Evolutionary conservation across 805 yeast genomes (phyloP).

Genomic region (Hanseniaspora jakobsenii): DNA sequence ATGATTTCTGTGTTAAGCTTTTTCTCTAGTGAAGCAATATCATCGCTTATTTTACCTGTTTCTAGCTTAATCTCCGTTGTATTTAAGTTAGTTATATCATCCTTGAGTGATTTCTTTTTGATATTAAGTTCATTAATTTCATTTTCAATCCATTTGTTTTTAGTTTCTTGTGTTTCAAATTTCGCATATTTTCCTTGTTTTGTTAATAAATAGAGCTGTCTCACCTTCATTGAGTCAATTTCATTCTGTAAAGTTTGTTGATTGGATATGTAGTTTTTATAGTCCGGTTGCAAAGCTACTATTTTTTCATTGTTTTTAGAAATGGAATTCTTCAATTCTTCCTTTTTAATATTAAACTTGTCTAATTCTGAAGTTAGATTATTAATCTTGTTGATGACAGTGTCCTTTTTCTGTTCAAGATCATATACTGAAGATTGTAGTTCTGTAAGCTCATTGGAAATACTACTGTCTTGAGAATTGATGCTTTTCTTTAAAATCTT

Average conservation of each 20-base stretch:
- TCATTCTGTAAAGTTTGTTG: slow-evolving; percentile 34
- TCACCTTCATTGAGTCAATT: slow-evolving; percentile 34
- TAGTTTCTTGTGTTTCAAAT: slow-evolving; percentile 42
- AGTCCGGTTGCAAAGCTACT: slow-evolving; percentile 31
- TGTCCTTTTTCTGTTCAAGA: slow-evolving; percentile 28
- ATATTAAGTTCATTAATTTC: slow-evolving; percentile 36
- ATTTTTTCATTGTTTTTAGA: slow-evolving; percentile 31
- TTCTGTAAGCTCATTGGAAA: slow-evolving; percentile 40
- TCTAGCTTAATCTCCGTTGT: slow-evolving; percentile 17
- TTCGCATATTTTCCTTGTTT: slow-evolving; percentile 60
- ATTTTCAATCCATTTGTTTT: slow-evolving; percentile 53
- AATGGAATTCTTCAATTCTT: slow-evolving; percentile 21
- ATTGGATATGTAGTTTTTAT: slow-evolving; percentile 29
- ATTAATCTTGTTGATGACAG: slow-evolving; percentile 32
- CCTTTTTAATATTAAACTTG: background rate
- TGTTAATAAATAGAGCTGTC: slow-evolving; percentile 49
- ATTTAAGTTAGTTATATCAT: slow-evolving; percentile 23
- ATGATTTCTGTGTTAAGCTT: too few relatives aligned
- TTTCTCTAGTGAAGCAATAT: too few relatives aligned
- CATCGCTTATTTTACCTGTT: slow-evolving; percentile 2
- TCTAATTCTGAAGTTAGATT: slow-evolving; percentile 22
- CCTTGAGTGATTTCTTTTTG: slow-evolving; percentile 24
- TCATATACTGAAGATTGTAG: slow-evolving; percentile 38
- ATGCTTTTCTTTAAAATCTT: slow-evolving; percentile 37
- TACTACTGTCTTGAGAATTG: slow-evolving; percentile 41